Conservation (phyloP, 2,329 filamentous ascomycete species). For the Venturia asperata region DNA sequence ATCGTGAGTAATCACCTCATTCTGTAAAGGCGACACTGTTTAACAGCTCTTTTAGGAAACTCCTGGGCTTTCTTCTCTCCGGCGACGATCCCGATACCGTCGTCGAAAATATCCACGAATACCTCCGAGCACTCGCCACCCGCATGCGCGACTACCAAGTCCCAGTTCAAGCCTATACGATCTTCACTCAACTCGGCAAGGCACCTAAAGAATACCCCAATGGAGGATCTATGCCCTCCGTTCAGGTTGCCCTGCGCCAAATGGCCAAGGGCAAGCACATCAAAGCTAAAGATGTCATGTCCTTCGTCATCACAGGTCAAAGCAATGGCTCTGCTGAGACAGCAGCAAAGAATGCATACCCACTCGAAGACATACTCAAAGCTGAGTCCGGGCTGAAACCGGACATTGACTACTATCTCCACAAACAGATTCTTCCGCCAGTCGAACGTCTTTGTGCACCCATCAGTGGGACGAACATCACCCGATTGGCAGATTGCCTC, state of each 20-base stretch:
- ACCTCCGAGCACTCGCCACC: constrained; percentile 72
- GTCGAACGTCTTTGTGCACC: constrained; percentile 97
- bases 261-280: constrained; percentile 79
- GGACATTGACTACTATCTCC: constrained; percentile 96
- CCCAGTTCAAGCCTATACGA: constrained; percentile 83
- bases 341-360: constrained; percentile 82
- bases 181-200: constrained; percentile 97
- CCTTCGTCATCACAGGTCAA: constrained; percentile 80
- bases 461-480: constrained; percentile 84
- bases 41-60: constrained; percentile 44
- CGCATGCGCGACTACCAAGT: constrained; percentile 79
- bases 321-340: constrained; percentile 56
- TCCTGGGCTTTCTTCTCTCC: constrained; percentile 90
- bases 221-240: constrained; percentile 89
- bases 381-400: constrained; percentile 66
- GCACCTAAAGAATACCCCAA: constrained; percentile 90
- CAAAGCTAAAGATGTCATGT: constrained; percentile 91
- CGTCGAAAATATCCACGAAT: constrained; percentile 85
- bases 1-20: constrained; percentile 36
- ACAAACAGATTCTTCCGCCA: constrained; percentile 96
- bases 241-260: constrained; percentile 87
- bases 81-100: constrained; percentile 87
- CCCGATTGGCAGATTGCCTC: constrained; percentile 84
- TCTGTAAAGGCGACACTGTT: background rate
- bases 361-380: constrained; percentile 77